phyloP scores from a whole-genome alignment of 495 filamentous ascomycete genomes.

The Aspergillus leporis region DNA sequence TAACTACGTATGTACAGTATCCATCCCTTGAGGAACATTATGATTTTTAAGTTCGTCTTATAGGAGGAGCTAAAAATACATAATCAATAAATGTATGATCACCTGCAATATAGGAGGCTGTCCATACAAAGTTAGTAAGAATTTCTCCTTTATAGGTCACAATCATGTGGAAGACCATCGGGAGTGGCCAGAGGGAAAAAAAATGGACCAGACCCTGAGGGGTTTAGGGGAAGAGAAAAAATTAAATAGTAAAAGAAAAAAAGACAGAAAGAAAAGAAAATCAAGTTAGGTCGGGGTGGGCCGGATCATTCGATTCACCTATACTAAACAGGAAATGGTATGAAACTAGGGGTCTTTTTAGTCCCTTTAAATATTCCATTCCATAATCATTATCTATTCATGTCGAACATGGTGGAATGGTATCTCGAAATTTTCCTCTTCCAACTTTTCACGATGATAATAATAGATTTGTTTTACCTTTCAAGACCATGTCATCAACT shows the following conservation, averaged over 20 bases:
- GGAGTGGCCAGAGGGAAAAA: neutral
- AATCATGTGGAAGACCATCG: neutral
- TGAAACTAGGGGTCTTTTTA: slow-evolving; percentile 5
- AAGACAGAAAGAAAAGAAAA: neutral
- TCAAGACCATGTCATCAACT: neutral
- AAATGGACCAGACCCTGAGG: slow-evolving; percentile 5
- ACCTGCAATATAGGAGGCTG: neutral
- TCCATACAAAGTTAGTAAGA: neutral
- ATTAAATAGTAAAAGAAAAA: neutral
- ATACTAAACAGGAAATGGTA: neutral
- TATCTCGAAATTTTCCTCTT: neutral
- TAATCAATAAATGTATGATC: neutral
- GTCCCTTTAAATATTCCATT: neutral
- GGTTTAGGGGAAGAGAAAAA: neutral
- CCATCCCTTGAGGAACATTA: neutral
- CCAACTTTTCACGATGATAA: neutral
- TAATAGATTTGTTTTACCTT: neutral
- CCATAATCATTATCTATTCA: neutral
- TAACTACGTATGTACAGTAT: neutral
- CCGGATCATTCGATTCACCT: slow-evolving; percentile 8
- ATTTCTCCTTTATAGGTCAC: slow-evolving; percentile 4
- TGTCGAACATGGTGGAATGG: neutral
- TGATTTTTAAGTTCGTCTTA: neutral
- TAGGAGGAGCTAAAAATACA: neutral
- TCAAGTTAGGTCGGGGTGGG: slow-evolving; percentile 2